Conservation (phyloP, 371 early-diverging fungal genomes). For the Mortierella sp. region DNA sequence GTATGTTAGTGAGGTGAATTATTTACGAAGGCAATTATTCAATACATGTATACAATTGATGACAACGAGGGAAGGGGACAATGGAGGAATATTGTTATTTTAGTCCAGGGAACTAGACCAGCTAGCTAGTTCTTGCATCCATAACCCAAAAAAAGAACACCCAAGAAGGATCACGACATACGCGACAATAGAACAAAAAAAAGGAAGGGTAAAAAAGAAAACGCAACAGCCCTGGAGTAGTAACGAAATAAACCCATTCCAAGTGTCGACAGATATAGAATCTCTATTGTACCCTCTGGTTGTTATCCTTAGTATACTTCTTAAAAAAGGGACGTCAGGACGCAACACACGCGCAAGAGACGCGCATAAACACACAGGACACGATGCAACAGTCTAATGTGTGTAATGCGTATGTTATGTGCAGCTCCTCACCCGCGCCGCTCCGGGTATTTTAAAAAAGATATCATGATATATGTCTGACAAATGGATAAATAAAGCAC, state of each 20-base stretch:
- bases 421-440: neutral
- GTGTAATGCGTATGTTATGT: neutral
- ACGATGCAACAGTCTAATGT: neutral
- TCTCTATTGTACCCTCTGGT: neutral
- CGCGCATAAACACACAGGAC: neutral
- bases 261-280: neutral
- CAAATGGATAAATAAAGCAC: neutral
- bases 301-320: neutral
- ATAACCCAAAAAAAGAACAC: neutral
- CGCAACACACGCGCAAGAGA: neutral
- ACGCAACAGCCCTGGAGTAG: neutral
- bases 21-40: neutral
- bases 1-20: neutral
- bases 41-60: too few species aligned
- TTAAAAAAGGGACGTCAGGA: neutral
- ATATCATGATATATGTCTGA: neutral
- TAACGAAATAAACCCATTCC: neutral
- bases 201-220: neutral
- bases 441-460: conserved; percentile 7
- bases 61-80: too few species aligned
- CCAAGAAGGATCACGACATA: too few species aligned
- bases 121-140: neutral
- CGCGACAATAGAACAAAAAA: neutral
- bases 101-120: too few species aligned
- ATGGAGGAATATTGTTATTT: neutral